Evolutionary conservation across 306 rosid genomes (phyloP), one percentile per base, ranked within the genome.

Genomic region (Quercus berberidifolia): DNA sequence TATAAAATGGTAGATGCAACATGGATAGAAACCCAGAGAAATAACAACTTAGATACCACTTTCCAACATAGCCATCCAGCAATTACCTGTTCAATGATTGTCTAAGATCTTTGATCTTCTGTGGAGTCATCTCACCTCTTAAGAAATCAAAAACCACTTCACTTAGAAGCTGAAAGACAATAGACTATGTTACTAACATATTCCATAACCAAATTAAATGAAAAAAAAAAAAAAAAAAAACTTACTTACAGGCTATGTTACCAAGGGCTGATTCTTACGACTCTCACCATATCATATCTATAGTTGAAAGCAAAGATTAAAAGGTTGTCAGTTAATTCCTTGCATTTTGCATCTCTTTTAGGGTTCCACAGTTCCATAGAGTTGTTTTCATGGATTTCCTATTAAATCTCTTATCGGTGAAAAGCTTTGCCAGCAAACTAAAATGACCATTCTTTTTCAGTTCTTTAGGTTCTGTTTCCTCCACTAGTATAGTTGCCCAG

Each of bases 71-170:
- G 56, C 33, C 55, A 73, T 78, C 71, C 56, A 73, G n/a, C 74
- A 79, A 64, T 74, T 72, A 94, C 98, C 95, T 90, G 85, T 93
- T 93, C 84, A 89, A 76, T 56, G 92, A 89, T 76, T 86, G 90
- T 81, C 86, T 89, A 80, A 89, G 92, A 68, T 89, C 90, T 57
- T 89, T 89, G 23, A 89, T 89, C 85, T 89, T 89, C 74, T 77
- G 80, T 73, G 86, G 92, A 6, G 92, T 89, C 92, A 89, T 89
- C 83, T 89, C 92, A 43, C 90, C 90, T 74, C 87, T 89, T 58
- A 90, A 89, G 84, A 89, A 89, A 76, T 89, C 90, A 80, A 89
- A 89, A 35, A 86, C 92, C 84, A 86, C 92, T 77, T 89, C 92
- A 74, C 90, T 86, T 77, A 89, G 71, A 75, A 89, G 90, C 90